These are phyloP conservation scores for Colletotrichum chrysophilum DNA, from an alignment of 2,329 filamentous ascomycete genomes.

Conservation along the genomic window DNA sequence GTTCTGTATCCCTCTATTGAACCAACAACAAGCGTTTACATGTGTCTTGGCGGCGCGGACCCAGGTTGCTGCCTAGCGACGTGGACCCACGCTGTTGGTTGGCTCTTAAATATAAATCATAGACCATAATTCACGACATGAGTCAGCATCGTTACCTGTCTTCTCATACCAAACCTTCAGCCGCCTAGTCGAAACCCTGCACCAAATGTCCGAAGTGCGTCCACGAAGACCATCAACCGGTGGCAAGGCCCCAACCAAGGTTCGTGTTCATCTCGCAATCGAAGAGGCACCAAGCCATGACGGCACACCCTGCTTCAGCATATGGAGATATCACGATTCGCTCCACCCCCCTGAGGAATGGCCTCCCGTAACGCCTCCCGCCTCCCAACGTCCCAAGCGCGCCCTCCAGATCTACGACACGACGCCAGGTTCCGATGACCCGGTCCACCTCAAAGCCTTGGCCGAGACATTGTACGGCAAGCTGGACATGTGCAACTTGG, in stretches of 20 bases:
- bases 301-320: not conserved
- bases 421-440: not conserved
- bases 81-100: not conserved
- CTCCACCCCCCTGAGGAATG: not conserved
- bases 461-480: not conserved
- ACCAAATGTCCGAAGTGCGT: not conserved
- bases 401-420: not conserved
- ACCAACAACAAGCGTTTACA: not conserved
- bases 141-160: not conserved
- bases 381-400: not conserved
- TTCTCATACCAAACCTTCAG: not conserved
- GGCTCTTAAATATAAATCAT: not conserved
- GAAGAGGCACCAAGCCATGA: not conserved
- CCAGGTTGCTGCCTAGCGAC: not conserved
- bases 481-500: not conserved
- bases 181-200: not conserved
- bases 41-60: not conserved
- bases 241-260: not conserved
- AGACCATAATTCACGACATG: not conserved
- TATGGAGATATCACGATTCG: not conserved
- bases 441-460: not conserved
- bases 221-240: not conserved
- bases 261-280: not conserved
- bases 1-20: not conserved
- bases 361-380: not conserved